Conservation (phyloP, 2,329 filamentous ascomycete species). For the Akanthomyces lecanii region DNA sequence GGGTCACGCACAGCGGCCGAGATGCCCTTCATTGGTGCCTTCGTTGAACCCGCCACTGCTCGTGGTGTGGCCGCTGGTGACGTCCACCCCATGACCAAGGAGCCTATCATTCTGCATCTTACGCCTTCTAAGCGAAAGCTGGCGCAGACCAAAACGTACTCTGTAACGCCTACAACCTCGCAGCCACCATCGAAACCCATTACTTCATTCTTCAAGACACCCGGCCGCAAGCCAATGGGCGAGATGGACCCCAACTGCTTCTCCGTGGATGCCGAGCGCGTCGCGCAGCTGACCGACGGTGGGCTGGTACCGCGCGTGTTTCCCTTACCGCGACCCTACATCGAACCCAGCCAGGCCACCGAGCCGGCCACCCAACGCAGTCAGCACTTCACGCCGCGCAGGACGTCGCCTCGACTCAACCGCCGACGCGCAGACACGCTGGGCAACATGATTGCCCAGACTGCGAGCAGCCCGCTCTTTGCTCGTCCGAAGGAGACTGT, state of each 20-base stretch:
- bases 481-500: slow-evolving; percentile 20
- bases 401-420: slow-evolving; percentile 37
- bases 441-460: slow-evolving; percentile 37
- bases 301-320: slow-evolving; percentile 53
- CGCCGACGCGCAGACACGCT: slow-evolving; percentile 53
- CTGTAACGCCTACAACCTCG: slow-evolving; percentile 17
- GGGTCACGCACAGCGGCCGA: slow-evolving; percentile 60
- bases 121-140: slow-evolving; percentile 41
- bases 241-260: slow-evolving; percentile 62
- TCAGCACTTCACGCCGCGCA: slow-evolving; percentile 21
- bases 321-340: slow-evolving; percentile 54
- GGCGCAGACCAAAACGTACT: slow-evolving; percentile 31
- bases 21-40: slow-evolving; percentile 76
- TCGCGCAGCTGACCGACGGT: slow-evolving; percentile 46
- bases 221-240: slow-evolving; percentile 52
- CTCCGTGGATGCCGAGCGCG: slow-evolving; percentile 44
- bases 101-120: slow-evolving; percentile 45
- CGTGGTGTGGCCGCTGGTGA: slow-evolving; percentile 74
- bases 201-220: slow-evolving; percentile 49
- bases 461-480: slow-evolving; percentile 22
- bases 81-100: slow-evolving; percentile 84
- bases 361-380: slow-evolving; percentile 18
- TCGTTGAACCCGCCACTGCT: slow-evolving; percentile 66
- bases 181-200: slow-evolving; percentile 46
- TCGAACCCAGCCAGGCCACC: slow-evolving; percentile 35